Evolutionary conservation across 768 basidiomycete species (phyloP), one percentile per base, ranked within the genome.

Genomic region (Auriscalpium vulgare): DNA sequence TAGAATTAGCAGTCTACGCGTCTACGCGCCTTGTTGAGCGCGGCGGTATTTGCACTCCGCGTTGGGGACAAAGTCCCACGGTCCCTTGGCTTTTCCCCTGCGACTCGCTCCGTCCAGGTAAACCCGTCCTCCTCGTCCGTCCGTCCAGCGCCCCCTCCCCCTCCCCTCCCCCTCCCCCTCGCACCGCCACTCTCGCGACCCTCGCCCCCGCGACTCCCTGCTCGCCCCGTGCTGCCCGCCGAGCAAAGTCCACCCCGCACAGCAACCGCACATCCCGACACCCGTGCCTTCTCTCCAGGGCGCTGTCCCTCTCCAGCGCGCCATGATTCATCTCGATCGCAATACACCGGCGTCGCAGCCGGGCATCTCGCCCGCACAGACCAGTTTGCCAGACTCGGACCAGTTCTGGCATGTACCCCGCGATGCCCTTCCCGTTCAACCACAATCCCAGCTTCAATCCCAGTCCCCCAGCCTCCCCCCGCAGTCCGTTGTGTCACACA

Each of bases 261-360:
- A 17, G 14, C 14, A 43, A 43, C 17, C 40, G 17, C 40, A 17
- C 40, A 43, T 43, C 40, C 40, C 13, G 40, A 43, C 40, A 43
- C 40, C 40, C 40, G 40, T 17, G 17, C 40, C 14, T 17, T 43
- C 40, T 17, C 40, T 8, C 40, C 40, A 43, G 14, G 40, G 40
- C 14, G 47, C 56, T 48, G 45, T 48, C 38, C 36, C 6, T 43
- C 13, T 11, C 38, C 56, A 50, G 52, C 59, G 51, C 35, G 49
- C 61, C 58, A 71, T 71, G 70, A 66, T 71, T 57, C 70, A 71
- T 66, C 63, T 71, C 59, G 66, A 71, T 68, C 69, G 64, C 43
- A 65, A 65, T 61, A 43, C 40, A 43, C 40, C 13, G 2, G 14
- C 40, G 17, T 17, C 40, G 17, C 40, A 43, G 40, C 14, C 17